Percentiles rank a stretch among this genome's conserved stretches.
phyloP scores from a whole-genome alignment of 2,329 filamentous ascomycete genomes.

The Reticulascus tulasneorum region DNA sequence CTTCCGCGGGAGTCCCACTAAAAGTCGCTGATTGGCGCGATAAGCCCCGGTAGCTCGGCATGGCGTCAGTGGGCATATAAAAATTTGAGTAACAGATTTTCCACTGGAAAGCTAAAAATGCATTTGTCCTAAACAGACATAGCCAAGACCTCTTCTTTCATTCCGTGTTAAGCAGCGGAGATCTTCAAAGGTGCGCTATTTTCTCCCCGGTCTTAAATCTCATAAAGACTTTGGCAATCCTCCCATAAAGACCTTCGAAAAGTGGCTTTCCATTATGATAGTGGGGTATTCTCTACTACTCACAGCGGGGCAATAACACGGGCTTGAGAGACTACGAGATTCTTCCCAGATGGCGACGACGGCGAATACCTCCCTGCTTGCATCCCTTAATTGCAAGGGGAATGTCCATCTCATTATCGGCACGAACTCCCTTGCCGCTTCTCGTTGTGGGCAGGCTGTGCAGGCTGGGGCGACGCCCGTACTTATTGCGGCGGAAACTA shows the following conservation, averaged over 20 bases:
- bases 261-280: no score
- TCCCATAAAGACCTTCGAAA: no score
- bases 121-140: no score
- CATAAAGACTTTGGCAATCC: no score
- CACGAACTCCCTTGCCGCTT: slow-evolving; percentile 79
- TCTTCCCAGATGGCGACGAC: slow-evolving; percentile 3
- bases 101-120: not conserved
- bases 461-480: slow-evolving; percentile 78
- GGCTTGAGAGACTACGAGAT: no score
- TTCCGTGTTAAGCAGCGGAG: no score
- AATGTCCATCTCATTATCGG: slow-evolving; percentile 84
- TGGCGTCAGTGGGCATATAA: slow-evolving; percentile 14
- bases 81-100: slow-evolving; percentile 10
- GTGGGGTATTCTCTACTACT: no score
- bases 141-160: no score
- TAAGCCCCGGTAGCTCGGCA: slow-evolving; percentile 13
- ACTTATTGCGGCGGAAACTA: slow-evolving; percentile 66
- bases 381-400: slow-evolving; percentile 64
- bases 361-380: slow-evolving; percentile 55
- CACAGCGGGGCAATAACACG: no score
- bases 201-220: no score
- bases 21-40: slow-evolving; percentile 14
- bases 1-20: slow-evolving; percentile 14
- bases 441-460: slow-evolving; percentile 75
- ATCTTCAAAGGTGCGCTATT: no score